Percentiles rank a stretch among this genome's conserved stretches.
Conservation (phyloP, 1,284 basidiomycete species). For the Boletus nobilissimus region DNA sequence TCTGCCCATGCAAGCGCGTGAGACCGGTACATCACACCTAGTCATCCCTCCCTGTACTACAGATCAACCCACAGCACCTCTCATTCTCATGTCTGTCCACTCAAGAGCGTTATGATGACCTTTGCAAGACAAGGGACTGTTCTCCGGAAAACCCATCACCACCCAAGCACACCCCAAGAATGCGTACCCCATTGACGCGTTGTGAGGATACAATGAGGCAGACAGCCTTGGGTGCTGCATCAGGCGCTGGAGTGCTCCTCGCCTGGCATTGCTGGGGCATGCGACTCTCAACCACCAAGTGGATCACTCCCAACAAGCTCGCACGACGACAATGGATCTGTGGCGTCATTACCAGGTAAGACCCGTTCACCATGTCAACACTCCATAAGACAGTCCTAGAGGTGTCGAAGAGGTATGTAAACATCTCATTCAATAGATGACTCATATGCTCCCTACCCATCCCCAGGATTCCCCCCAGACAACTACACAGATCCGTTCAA, state of each 20-base stretch:
- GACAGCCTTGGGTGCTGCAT: conserved; percentile 60
- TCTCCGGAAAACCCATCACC: conserved; percentile 86
- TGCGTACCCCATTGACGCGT: conserved; percentile 89
- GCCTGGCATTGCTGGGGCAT: conserved; percentile 67
- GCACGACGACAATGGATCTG: conserved; percentile 68
- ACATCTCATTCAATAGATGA: conserved; percentile 77
- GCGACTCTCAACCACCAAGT: conserved; percentile 61
- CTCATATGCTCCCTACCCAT: conserved; percentile 79
- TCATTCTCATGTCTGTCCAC: no score
- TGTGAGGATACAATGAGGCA: conserved; percentile 78
- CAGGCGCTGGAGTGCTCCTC: conserved; percentile 57
- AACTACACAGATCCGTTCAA: conserved; percentile 63
- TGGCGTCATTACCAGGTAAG: conserved; percentile 79
- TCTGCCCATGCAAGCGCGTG: no score
- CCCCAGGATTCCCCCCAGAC: conserved; percentile 55
- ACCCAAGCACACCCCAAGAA: no score
- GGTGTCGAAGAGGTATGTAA: conserved; percentile 75
- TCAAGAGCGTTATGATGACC: no score
- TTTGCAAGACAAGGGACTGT: conserved; percentile 70
- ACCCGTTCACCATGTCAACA: not conserved
- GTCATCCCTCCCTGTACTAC: no score
- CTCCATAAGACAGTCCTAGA: conserved; percentile 50
- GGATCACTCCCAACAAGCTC: conserved; percentile 67
- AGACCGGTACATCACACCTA: no score
- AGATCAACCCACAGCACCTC: no score